Evolutionary conservation across 495 filamentous ascomycete genomes (phyloP).

Genomic region (Geoglossum glabrum): DNA sequence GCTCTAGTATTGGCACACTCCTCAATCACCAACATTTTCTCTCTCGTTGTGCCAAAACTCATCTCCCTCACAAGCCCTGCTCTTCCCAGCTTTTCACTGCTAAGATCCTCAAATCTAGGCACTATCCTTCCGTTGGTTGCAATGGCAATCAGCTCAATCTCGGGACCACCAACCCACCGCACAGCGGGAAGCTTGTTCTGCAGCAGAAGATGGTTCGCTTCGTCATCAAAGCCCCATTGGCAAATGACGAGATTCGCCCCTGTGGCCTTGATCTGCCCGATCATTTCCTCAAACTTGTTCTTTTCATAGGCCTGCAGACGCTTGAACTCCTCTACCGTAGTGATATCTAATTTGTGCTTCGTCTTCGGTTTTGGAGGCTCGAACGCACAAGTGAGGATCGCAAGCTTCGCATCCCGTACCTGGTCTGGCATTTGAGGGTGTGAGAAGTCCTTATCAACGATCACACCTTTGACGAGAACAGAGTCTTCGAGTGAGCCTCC

Average conservation of each 20-base stretch:
- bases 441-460: slow-evolving; percentile 98
- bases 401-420: slow-evolving; percentile 85
- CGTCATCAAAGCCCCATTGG: slow-evolving; percentile 99
- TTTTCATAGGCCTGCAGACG: slow-evolving; percentile 86
- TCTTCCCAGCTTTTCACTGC: slow-evolving; percentile 67
- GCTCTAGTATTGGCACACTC: slow-evolving; percentile 96
- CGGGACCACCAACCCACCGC: slow-evolving; percentile 92
- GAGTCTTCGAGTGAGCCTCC: slow-evolving; percentile 91
- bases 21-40: slow-evolving; percentile 99
- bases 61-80: slow-evolving; percentile 87
- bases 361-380: slow-evolving; percentile 99
- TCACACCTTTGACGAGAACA: slow-evolving; percentile 86
- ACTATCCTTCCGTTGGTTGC: slow-evolving; percentile 96
- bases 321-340: slow-evolving; percentile 92
- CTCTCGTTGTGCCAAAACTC: slow-evolving; percentile 88
- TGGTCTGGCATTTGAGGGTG: slow-evolving; percentile 97
- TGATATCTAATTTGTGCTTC: slow-evolving; percentile 98
- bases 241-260: slow-evolving; percentile 96
- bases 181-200: slow-evolving; percentile 94
- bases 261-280: slow-evolving; percentile 89
- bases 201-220: slow-evolving; percentile 90
- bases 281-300: slow-evolving; percentile 96
- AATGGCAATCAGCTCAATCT: slow-evolving; percentile 97
- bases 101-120: slow-evolving; percentile 89
- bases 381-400: slow-evolving; percentile 94